These are phyloP conservation scores for Globisporangium rhizosaccharum DNA, from an alignment of 352 stramenopile genomes.

Conservation along the genomic window DNA sequence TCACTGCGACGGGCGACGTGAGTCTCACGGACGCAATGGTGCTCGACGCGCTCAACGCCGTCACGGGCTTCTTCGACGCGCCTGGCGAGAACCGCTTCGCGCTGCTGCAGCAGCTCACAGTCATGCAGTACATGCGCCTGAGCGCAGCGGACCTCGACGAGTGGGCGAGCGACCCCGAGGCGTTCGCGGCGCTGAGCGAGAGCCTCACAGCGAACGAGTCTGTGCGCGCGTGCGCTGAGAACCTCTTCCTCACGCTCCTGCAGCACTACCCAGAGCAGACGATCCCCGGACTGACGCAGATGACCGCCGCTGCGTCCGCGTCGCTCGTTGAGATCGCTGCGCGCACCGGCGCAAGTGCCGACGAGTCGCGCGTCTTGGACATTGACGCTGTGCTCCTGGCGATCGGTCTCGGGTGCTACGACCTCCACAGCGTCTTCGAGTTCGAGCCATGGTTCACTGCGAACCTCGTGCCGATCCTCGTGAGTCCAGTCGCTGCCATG, in stretches of 20 bases:
- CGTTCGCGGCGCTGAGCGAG: conserved; percentile 58
- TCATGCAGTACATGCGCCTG: conserved; percentile 77
- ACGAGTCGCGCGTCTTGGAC: conserved; percentile 43
- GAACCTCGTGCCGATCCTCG: conserved; percentile 68
- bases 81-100: conserved; percentile 36
- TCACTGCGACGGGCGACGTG: conserved; percentile 74
- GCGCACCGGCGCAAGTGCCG: conserved; percentile 3
- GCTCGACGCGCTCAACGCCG: conserved; percentile 50
- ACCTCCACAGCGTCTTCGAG: conserved; percentile 83
- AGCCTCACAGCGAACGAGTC: conserved; percentile 76
- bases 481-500: conserved; percentile 19
- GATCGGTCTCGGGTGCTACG: conserved; percentile 78
- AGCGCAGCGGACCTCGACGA: conserved; percentile 51
- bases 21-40: conserved; percentile 75
- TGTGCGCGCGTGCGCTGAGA: conserved; percentile 74
- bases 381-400: conserved; percentile 78
- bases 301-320: conserved; percentile 44
- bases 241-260: conserved; percentile 78
- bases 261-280: conserved; percentile 66
- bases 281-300: conserved; percentile 63
- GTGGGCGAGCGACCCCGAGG: conserved; percentile 67
- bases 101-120: conserved; percentile 54
- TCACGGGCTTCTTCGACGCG: conserved; percentile 47
- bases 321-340: conserved; percentile 39
- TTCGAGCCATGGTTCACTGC: conserved; percentile 84